Percentiles rank a stretch among this genome's conserved stretches.
phyloP scores from a whole-genome alignment of 1,139 yeast genomes.

The Eremothecium gossypii region DNA sequence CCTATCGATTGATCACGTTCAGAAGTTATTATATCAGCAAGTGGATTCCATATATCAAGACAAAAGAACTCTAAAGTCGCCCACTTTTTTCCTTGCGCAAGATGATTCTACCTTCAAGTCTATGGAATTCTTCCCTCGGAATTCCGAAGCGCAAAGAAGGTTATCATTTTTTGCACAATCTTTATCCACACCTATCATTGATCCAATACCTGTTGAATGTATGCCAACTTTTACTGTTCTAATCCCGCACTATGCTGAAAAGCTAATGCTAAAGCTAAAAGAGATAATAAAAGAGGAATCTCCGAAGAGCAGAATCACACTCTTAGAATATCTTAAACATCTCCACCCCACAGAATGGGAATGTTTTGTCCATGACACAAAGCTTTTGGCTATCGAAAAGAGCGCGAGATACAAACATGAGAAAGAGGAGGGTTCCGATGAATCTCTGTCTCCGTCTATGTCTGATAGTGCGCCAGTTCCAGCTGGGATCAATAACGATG shows the following conservation, averaged over 20 bases:
- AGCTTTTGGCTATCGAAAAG: slow-evolving; percentile 32
- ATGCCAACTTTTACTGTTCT: slow-evolving; percentile 79
- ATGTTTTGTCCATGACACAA: slow-evolving; percentile 59
- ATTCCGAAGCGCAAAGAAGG: slow-evolving; percentile 75
- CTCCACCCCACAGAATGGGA: slow-evolving; percentile 70
- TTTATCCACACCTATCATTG: slow-evolving; percentile 66
- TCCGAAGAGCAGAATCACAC: slow-evolving; percentile 49
- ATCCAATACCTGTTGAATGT: slow-evolving; percentile 59
- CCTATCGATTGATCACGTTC: slow-evolving; percentile 62
- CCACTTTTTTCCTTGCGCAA: slow-evolving; percentile 64
- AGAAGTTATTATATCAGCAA: slow-evolving; percentile 48
- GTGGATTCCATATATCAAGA: slow-evolving; percentile 33
- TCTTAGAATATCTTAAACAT: slow-evolving; percentile 65
- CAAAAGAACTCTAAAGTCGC: slow-evolving; percentile 41
- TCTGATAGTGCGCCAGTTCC: slow-evolving; percentile 14
- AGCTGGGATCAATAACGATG: background rate
- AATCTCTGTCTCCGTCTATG: background rate
- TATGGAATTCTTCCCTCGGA: slow-evolving; percentile 45
- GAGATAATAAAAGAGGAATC: slow-evolving; percentile 62
- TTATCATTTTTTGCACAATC: slow-evolving; percentile 86
- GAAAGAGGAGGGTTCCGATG: slow-evolving; percentile 11
- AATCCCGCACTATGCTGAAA: slow-evolving; percentile 80
- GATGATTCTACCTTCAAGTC: slow-evolving; percentile 69
- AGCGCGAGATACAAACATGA: slow-evolving; percentile 20
- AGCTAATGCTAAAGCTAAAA: slow-evolving; percentile 50